Evolutionary conservation across 2,329 filamentous ascomycete species (phyloP), one percentile per base, ranked within the genome.

Genomic region (Lecanoromycetidae sp.): DNA sequence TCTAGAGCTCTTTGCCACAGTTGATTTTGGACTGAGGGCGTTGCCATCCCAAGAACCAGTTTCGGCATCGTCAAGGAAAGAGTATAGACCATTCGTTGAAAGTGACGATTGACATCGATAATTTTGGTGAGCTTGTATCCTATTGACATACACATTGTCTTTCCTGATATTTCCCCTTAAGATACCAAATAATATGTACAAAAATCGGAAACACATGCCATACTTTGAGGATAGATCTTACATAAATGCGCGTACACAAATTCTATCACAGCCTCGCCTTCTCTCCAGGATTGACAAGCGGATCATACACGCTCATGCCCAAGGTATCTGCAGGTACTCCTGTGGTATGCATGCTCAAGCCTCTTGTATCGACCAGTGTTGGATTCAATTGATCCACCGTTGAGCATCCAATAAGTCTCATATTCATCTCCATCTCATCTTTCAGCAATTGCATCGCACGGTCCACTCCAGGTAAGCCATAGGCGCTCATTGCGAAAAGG

Each of bases 361-460:
- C 85, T 51, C 83, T 71, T 0, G 78, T 76, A 61, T 98, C 91
- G 17, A 98, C 64, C 63, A 98, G 68, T 22, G 79, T 80, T 0
- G 88, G 82, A 52, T 84, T 85, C 52, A 98, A 68, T 56, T 98
- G 80, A 29, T 79, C 78, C 26, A 98, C 65, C 51, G 67, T 80
- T 17, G 74, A 76, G 50, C 80, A 84, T 8, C 91, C 91, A 56
- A 98, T 87, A 53, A 98, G 70, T 5, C 91, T 79, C 91, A 98
- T 96, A 61, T 90, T 91, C 90, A 96, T 96, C 70, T 93, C 87
- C 77, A 98, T 85, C 74, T 98, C 91, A 60, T 96, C 91, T 69
- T 85, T 87, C 56, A 94, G 74, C 49, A 94, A 69, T 65, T 87
- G 83, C 83, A 96, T 94, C 26, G 91, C 91, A 27, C 86, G 77